phyloP scores from a whole-genome alignment of 2,329 filamentous ascomycete genomes.

The Neonectria sp. region DNA sequence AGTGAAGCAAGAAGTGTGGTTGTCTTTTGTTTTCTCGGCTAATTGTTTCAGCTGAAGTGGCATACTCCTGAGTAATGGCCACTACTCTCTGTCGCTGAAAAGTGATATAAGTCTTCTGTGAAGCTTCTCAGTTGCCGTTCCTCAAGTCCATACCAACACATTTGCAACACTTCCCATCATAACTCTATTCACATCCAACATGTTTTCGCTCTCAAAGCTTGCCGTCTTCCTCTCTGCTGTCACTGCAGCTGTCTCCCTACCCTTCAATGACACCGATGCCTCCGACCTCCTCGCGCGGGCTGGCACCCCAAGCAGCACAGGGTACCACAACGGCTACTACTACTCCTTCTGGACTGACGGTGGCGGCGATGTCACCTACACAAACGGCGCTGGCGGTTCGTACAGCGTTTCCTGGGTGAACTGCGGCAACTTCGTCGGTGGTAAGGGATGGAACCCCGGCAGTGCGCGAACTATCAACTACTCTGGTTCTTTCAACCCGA shows the following conservation, averaged over 20 bases:
- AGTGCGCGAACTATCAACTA: conserved; percentile 53
- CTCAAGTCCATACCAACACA: background rate
- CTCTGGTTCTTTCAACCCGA: conserved; percentile 51
- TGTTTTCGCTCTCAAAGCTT: conserved; percentile 44
- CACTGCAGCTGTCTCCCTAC: conserved; percentile 39
- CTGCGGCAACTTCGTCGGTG: conserved; percentile 46
- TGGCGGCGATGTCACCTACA: conserved; percentile 60
- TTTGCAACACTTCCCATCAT: too few species aligned
- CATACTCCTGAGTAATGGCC: background rate
- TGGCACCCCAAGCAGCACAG: conserved; percentile 54
- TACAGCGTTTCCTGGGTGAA: conserved; percentile 63
- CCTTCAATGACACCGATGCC: conserved; percentile 29
- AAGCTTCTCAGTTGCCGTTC: background rate
- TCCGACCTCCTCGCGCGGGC: conserved; percentile 43
- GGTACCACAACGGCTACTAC: conserved; percentile 57
- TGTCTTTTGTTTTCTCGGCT: background rate
- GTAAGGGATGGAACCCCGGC: conserved; percentile 46
- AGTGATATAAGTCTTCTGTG: background rate
- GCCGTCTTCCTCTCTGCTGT: conserved; percentile 38
- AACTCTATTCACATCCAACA: conserved; percentile 12
- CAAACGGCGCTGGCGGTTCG: conserved; percentile 58
- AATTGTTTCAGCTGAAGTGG: background rate
- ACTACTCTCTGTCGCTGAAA: background rate
- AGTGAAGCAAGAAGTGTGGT: background rate
- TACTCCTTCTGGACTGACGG: conserved; percentile 66